These are phyloP conservation scores for Wolfiporia cocos DNA, from an alignment of 1,284 basidiomycete genomes.

Conservation along the genomic window DNA sequence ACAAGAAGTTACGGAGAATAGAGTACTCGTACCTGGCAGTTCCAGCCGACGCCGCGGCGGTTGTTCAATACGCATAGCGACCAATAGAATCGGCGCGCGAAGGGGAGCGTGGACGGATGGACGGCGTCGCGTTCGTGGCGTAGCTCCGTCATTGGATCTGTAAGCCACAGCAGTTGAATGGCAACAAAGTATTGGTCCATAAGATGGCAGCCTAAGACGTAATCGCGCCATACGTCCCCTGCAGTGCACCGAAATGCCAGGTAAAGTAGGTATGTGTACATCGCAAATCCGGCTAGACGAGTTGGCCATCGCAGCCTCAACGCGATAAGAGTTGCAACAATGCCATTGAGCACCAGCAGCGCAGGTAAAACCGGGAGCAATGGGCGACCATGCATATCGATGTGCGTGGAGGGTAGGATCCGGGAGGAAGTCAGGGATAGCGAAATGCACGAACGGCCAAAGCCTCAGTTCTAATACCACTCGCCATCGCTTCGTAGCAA, in stretches of 20 bases:
- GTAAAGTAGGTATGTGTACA: not conserved
- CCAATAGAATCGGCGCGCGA: constrained; percentile 3
- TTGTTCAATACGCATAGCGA: constrained; percentile 3
- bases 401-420: not conserved
- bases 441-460: too few species aligned
- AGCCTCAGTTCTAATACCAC: too few species aligned
- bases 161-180: constrained; percentile 3
- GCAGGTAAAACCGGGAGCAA: constrained; percentile 1
- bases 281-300: not conserved
- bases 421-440: not conserved
- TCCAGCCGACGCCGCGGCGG: constrained; percentile 8
- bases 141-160: constrained; percentile 5
- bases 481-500: too few species aligned
- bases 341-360: not conserved
- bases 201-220: constrained; percentile 2
- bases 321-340: constrained; percentile 4
- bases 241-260: not conserved
- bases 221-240: constrained; percentile 1
- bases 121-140: constrained; percentile 3
- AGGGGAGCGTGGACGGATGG: not conserved
- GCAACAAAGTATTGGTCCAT: constrained; percentile 2
- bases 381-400: constrained; percentile 1
- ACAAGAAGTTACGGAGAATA: too few species aligned
- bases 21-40: constrained; percentile 6
- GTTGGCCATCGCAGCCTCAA: not conserved